Evolutionary conservation across 169 alveolate species (phyloP).

Genomic region (Plasmodium gonderi): DNA sequence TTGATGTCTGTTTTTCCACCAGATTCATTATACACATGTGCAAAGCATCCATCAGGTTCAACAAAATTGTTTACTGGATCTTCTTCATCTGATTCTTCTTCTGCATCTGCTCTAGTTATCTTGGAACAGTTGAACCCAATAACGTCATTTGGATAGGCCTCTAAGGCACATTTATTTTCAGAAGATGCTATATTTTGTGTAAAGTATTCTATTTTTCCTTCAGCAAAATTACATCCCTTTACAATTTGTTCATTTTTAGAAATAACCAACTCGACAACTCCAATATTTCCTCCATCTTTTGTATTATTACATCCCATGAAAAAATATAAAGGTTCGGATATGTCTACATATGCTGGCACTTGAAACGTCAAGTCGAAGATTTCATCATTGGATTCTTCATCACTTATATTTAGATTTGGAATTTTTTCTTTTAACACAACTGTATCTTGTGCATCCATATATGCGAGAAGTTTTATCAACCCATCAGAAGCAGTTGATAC

Average conservation of each 20-base stretch:
- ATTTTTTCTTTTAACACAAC: neutral
- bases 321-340: slow-evolving; percentile 25
- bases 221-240: slow-evolving; percentile 61
- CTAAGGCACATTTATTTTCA: neutral
- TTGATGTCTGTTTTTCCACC: neutral
- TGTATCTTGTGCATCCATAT: slow-evolving; percentile 26
- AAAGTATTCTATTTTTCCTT: neutral
- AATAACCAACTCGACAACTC: slow-evolving; percentile 37
- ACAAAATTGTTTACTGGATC: neutral
- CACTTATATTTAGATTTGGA: neutral
- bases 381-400: neutral
- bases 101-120: neutral
- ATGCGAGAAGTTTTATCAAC: slow-evolving; percentile 10
- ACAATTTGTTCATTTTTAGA: slow-evolving; percentile 22
- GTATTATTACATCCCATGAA: slow-evolving; percentile 56
- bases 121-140: slow-evolving; percentile 48
- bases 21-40: neutral
- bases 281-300: slow-evolving; percentile 21
- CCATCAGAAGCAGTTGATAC: neutral
- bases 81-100: neutral
- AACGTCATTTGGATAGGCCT: slow-evolving; percentile 34
- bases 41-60: slow-evolving; percentile 33
- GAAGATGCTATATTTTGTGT: neutral
- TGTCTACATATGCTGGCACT: slow-evolving; percentile 30
- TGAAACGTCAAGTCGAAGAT: slow-evolving; percentile 6